Base-by-base conservation (phyloP, 208 protist species). In the Wallacemonas sp. region DNA sequence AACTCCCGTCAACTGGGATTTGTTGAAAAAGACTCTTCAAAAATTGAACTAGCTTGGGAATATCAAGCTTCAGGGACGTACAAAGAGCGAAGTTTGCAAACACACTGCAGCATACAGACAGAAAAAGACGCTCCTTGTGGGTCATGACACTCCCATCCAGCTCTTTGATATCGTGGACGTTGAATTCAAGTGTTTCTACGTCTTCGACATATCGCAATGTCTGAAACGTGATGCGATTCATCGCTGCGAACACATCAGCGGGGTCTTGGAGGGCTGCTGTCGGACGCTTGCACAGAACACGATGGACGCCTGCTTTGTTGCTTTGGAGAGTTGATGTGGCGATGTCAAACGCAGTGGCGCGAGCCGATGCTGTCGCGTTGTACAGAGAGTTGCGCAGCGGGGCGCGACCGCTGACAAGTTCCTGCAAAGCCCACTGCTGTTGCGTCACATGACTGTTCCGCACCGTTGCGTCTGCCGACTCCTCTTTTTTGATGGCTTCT, bases 81-180 rank as follows among this genome's bases (percentile, higher is more conserved):
- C 77, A 84, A 60, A 94, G 82, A 17, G 82, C 86, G 66, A 94
- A 94, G 66, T 90, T 90, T 5, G 88, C 79, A 64, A 94, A 81
- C 2, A 91, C 77, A 72, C 88, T 94, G 58, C 80, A 85, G 64
- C 78, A 88, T 12, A 94, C 85, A 1, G 85, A 94, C 27, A 94
- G 66, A 55, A 94, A 94, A 12, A 94, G 65, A n/a, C 88, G 79
- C 27, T 82, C 75, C 31, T 70, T 78, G 65, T 94, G 80, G 21
- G 80, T 46, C 88, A 94, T 91, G 28, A 85, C 15, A 42, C 83
- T 89, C 4, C 81, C 83, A 54, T 94, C 85, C 28, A 87, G 77
- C 56, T 92, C 84, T 15, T 68, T 75, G 34, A 94, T 68, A 54
- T 81, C 62, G 19, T 59, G 53, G 21, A 88, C 82, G 60, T 87